A percentile compares a stretch with the other conserved stretches of the same genome.
These are phyloP conservation scores for Oryza glaberrima DNA, from an alignment of 176 grass and related monocot genomes.

Conservation along the genomic window DNA sequence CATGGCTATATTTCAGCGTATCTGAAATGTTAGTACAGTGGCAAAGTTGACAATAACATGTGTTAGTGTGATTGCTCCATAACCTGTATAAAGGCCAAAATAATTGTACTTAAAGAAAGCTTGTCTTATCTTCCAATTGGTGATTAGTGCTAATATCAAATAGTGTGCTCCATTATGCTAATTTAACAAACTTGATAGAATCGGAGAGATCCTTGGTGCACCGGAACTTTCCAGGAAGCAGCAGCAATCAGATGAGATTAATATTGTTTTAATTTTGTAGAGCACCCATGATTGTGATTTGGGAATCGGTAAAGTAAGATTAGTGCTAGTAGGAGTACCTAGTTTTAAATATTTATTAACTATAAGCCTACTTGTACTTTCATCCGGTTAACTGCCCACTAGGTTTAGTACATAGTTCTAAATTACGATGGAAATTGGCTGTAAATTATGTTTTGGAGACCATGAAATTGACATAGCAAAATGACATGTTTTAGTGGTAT, in stretches of 20 bases:
- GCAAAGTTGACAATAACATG: neutral
- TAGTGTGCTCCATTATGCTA: neutral
- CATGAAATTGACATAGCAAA: neutral
- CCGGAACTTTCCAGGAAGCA: constrained; percentile 1
- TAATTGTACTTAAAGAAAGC: neutral
- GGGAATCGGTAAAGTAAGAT: constrained; percentile 17
- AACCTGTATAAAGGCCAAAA: neutral
- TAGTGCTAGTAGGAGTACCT: neutral
- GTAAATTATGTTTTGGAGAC: neutral
- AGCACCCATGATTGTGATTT: constrained; percentile 10
- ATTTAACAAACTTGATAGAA: neutral
- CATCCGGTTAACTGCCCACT: neutral
- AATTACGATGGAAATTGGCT: neutral
- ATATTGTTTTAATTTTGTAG: neutral
- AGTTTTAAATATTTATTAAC: neutral
- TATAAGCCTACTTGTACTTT: neutral
- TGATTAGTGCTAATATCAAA: neutral
- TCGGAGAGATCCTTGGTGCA: neutral
- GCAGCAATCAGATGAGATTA: neutral
- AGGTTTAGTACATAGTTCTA: neutral
- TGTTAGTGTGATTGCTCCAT: neutral
- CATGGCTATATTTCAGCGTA: neutral
- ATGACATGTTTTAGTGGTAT: neutral
- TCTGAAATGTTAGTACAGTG: neutral
- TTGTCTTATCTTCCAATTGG: neutral